These are phyloP conservation scores for Willaertia magna DNA, from an alignment of 208 protist genomes.

Conservation along the genomic window DNA sequence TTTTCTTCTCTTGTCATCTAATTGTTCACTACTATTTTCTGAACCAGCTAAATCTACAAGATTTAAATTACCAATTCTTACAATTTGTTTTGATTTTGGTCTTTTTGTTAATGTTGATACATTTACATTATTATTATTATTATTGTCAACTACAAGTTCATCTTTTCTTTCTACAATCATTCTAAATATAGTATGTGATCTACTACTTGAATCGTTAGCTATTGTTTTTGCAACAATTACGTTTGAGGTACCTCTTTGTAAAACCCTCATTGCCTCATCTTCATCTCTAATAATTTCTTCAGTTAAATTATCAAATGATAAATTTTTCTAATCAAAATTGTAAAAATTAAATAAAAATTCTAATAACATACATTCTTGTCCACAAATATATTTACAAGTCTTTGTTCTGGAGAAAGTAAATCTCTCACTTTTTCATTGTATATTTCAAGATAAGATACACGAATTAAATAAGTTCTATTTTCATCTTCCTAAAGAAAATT, in stretches of 20 bases:
- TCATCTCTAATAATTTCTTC: constrained; percentile 40
- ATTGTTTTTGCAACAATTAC: constrained; percentile 59
- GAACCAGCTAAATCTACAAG: constrained; percentile 92
- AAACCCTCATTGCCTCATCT: constrained; percentile 40
- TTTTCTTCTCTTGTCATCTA: constrained; percentile 71
- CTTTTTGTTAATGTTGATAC: constrained; percentile 17
- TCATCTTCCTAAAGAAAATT: background rate
- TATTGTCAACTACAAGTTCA: constrained; percentile 12
- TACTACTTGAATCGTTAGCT: constrained; percentile 80
- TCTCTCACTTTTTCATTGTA: constrained; percentile 32
- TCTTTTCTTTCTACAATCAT: constrained; percentile 63
- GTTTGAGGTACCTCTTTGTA: constrained; percentile 39
- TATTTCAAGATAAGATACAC: constrained; percentile 22
- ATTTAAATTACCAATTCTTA: constrained; percentile 55
- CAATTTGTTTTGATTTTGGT: constrained; percentile 9
- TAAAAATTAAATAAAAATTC: background rate
- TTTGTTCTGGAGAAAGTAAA: constrained; percentile 4
- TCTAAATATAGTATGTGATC: constrained; percentile 90
- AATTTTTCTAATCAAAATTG: background rate
- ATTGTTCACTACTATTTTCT: constrained; percentile 75
- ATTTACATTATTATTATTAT: background rate
- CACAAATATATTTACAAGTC: constrained; percentile 11
- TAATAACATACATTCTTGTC: background rate
- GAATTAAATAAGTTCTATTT: background rate
- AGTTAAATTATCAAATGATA: constrained; percentile 8